Evolutionary conservation across 1,284 basidiomycete species (phyloP), one percentile per base, ranked within the genome.

Genomic region (Flammula alnicola): DNA sequence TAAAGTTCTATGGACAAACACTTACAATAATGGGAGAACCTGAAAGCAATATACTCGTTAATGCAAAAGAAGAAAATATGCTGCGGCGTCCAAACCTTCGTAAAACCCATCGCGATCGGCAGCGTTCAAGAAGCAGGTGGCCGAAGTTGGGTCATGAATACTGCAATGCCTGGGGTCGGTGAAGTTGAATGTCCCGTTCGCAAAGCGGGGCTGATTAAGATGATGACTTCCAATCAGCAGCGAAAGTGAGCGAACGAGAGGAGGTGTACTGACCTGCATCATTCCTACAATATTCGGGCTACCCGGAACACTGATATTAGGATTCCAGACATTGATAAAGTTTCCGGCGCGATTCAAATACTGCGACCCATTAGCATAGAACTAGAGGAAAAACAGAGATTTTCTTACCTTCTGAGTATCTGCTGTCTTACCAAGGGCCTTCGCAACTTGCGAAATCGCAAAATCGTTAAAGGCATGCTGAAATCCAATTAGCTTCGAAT

Each of bases 101-200:
- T 86, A 86, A 60, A 85, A 86, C 0, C 83, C 83, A 60, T 86
- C 83, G 5, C 72, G 63, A 38, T 80, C 78, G 1, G 69, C 72
- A 4, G 80, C 77, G 57, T 84, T 78, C 54, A 86, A 64, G 68
- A 82, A 86, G 56, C 83, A 86, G 1, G 80, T 82, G 2, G 81
- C 72, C 25, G 74, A 65, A 3, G 67, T 64, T 0, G 82, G 83
- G 58, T 84, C 83, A 52, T 84, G 76, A 30, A 79, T 71, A 58
- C 81, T 84, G 59, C 84, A 87, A 62, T 85, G 83, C 14, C 83
- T 68, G 0, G 84, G 84, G 61, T 86, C 83, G 4, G 83, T 85
- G 53, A 77, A 83, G 57, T 79, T 81, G 65, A 80, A 86, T 0
- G 78, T 79, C 3, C 84, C 83, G 56, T 84, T 78, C 3, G 72